These are phyloP conservation scores for Astrocystis sublimbata DNA, from an alignment of 495 filamentous ascomycete species.

Conservation along the genomic window DNA sequence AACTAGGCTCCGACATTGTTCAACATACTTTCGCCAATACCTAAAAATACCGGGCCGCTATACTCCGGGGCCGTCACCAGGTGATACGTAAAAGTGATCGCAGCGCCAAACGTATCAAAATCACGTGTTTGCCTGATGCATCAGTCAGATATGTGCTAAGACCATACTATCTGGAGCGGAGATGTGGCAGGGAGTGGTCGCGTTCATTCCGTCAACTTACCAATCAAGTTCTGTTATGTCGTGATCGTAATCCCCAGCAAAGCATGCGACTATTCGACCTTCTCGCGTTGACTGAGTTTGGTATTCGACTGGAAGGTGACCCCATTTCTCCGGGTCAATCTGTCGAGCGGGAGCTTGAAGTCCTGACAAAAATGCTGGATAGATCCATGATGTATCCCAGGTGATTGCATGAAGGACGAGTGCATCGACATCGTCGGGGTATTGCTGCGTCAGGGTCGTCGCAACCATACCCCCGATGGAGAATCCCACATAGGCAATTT, in stretches of 20 bases:
- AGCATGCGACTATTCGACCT: constrained; percentile 24
- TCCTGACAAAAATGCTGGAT: constrained; percentile 24
- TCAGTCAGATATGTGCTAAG: background rate
- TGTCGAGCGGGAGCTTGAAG: constrained; percentile 25
- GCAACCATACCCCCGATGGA: constrained; percentile 23
- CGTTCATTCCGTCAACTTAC: background rate
- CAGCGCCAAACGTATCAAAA: constrained; percentile 24
- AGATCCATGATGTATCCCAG: constrained; percentile 21
- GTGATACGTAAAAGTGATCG: constrained; percentile 24
- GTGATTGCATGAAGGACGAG: constrained; percentile 21
- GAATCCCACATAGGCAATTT: constrained; percentile 22
- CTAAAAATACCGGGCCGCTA: constrained; percentile 22
- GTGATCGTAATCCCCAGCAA: constrained; percentile 18
- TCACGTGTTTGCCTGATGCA: constrained; percentile 15
- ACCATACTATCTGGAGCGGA: no score
- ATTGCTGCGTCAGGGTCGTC: constrained; percentile 23
- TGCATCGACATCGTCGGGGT: constrained; percentile 24
- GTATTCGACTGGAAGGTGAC: constrained; percentile 14
- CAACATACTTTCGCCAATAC: constrained; percentile 25
- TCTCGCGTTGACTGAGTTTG: constrained; percentile 22
- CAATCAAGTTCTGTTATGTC: constrained; percentile 23
- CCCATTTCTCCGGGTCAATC: constrained; percentile 24
- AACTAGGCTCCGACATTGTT: no score
- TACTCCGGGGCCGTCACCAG: constrained; percentile 21
- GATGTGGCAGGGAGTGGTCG: background rate